These are phyloP conservation scores for Dictyostelium purpureum DNA, from an alignment of 78 protist genomes.

Conservation along the genomic window DNA sequence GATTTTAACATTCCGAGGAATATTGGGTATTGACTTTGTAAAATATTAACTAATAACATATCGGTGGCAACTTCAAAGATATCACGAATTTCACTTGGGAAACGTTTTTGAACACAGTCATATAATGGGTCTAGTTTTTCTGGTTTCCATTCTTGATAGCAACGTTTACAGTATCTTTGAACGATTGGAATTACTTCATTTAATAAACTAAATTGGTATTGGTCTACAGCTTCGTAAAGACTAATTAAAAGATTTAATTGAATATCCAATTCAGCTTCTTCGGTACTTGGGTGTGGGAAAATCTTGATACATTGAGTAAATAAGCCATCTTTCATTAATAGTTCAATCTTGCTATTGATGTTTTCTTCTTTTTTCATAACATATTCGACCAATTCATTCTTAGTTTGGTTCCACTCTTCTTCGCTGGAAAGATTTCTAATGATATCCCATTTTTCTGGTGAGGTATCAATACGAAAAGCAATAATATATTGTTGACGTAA, in stretches of 20 bases:
- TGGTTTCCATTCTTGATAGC: slow-evolving; percentile 42
- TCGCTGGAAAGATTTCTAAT: slow-evolving; percentile 60
- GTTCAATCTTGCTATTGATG: slow-evolving; percentile 60
- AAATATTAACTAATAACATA: slow-evolving; percentile 65
- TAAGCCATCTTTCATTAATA: slow-evolving; percentile 63
- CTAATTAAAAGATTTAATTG: slow-evolving; percentile 40
- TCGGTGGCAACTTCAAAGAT: slow-evolving; percentile 56
- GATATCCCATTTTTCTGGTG: slow-evolving; percentile 73
- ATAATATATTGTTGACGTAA: slow-evolving; percentile 68
- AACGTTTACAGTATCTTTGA: slow-evolving; percentile 54
- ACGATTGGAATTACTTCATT: slow-evolving; percentile 16
- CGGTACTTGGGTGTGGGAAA: slow-evolving; percentile 68
- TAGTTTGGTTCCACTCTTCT: slow-evolving; percentile 74
- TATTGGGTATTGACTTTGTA: slow-evolving; percentile 70
- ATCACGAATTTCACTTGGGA: slow-evolving; percentile 39
- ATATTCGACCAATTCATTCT: slow-evolving; percentile 67
- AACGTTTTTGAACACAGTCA: slow-evolving; percentile 51
- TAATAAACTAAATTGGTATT: not conserved
- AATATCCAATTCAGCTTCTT: not conserved
- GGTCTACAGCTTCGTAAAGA: slow-evolving; percentile 22
- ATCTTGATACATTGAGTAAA: slow-evolving; percentile 73
- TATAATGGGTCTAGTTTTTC: slow-evolving; percentile 34
- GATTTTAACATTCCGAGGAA: slow-evolving; percentile 41
- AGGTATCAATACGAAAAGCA: slow-evolving; percentile 61
- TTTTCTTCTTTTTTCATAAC: slow-evolving; percentile 71